These are phyloP conservation scores for Uromyces viciae-fabae DNA, from an alignment of 1,284 basidiomycete genomes.

Conservation along the genomic window DNA sequence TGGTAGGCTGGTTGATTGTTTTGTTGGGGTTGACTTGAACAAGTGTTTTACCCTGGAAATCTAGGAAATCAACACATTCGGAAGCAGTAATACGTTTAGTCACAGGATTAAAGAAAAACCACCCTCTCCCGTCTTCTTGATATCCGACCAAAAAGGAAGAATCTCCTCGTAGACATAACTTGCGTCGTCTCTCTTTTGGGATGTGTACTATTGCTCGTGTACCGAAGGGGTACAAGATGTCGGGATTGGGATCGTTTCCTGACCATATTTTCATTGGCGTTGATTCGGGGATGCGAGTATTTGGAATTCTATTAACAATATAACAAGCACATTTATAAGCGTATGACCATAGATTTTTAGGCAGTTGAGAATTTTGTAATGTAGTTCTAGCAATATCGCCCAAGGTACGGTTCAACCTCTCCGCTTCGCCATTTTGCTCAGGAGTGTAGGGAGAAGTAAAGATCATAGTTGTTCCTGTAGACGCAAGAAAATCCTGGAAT, in stretches of 20 bases:
- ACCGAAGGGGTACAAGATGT: background rate
- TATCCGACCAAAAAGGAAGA: background rate
- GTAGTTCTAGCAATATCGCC: constrained; percentile 1
- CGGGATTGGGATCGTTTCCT: background rate
- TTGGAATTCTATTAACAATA: constrained; percentile 1
- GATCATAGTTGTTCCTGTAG: background rate
- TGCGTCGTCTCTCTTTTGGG: background rate
- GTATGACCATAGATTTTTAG: background rate
- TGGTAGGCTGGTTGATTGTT: background rate
- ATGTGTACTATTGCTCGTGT: background rate
- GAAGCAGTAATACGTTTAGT: background rate
- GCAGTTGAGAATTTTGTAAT: background rate
- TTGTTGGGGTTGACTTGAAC: background rate
- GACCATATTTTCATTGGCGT: background rate
- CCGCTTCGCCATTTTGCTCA: constrained; percentile 15
- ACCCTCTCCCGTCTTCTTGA: background rate
- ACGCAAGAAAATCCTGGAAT: background rate
- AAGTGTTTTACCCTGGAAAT: background rate
- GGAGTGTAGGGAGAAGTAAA: background rate
- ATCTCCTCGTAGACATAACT: background rate
- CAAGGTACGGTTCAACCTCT: background rate
- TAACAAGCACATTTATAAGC: background rate
- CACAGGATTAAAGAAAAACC: background rate
- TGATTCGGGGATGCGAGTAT: background rate
- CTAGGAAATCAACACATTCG: background rate